Base-by-base conservation (phyloP, 495 filamentous ascomycete species). In the Penicillium dipodomyicola region DNA sequence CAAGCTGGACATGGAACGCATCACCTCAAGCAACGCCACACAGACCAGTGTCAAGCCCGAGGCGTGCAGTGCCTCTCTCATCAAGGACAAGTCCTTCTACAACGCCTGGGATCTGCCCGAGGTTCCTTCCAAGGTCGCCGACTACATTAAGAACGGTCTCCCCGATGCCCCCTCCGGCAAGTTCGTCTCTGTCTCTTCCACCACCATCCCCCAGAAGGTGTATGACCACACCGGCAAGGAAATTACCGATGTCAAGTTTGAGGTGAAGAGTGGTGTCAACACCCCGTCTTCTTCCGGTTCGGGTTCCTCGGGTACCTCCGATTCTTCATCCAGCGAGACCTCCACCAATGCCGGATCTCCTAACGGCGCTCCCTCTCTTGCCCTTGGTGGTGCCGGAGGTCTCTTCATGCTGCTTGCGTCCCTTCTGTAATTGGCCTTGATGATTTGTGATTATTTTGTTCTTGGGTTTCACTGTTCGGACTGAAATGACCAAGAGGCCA, bases 61-160 rank as follows among this genome's bases (percentile, higher is more conserved):
- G 27, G 73, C 62, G 22, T 96, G 91, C 80, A 67, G 68, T 52
- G 47, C 78, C 45, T 74, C 72, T 47, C 74, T 95, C 25, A 92
- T 95, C 74, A 78, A 72, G 52, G 61, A 52, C 61, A 70, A 72
- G 52, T 65, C 65, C 44, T 95, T 96, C 82, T 78, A 77, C 72
- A 85, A 73, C 73, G 85, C 86, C 73, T 96, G 93, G 78, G 85
- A 83, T 52, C 72, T 96, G 56, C 91, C 91, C 25, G 68, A 59
- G 3, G 62, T 71, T 12, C 84, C 83, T 11, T 62, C 65, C 37
- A 81, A 80, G 59, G 80, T 75, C 37, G 68, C 77, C 17, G 71
- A 77, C 40, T 71, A 85, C 60, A 81, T 82, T 52, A 65, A 78
- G 61, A 70, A 75, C 58, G 85, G 85, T 49, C 70, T 83, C 47